Conservation (phyloP, 192 early-diverging fungal species). For the Entomortierella lignicola region DNA sequence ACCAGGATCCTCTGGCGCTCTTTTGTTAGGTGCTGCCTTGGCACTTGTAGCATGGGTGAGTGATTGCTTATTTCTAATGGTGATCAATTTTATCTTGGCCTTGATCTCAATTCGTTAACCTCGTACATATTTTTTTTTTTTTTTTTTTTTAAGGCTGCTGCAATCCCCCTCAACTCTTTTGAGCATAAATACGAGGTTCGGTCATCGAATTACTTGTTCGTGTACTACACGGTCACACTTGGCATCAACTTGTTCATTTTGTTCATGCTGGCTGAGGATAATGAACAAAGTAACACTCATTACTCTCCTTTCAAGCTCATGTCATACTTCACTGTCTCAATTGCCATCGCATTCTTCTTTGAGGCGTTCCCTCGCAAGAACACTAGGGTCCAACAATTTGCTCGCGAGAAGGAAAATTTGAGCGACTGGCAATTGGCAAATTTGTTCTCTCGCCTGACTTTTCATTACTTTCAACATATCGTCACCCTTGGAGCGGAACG, state of each 20-base stretch:
- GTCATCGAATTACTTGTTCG: constrained; percentile 30
- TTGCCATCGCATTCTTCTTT: constrained; percentile 27
- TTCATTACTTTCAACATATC: constrained; percentile 20
- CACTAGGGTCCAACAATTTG: constrained; percentile 19
- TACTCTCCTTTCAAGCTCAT: not conserved
- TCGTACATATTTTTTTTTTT: too few species aligned
- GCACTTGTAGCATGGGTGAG: constrained; percentile 16
- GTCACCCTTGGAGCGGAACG: constrained; percentile 27
- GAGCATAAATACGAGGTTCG: constrained; percentile 33
- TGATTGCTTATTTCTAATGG: not conserved
- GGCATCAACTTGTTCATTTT: not conserved
- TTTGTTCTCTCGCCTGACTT: constrained; percentile 24
- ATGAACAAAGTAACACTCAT: not conserved
- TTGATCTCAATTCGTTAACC: too few species aligned
- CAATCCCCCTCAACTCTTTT: constrained; percentile 16
- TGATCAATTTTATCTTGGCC: not conserved
- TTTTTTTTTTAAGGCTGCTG: not conserved
- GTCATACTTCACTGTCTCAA: not conserved
- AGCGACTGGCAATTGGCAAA: constrained; percentile 23
- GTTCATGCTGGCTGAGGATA: constrained; percentile 21
- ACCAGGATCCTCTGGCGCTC: not conserved
- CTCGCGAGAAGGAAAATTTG: constrained; percentile 28
- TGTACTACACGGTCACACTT: constrained; percentile 10
- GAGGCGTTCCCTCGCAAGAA: constrained; percentile 22
- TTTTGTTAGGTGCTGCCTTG: not conserved